Conservation (phyloP, 148 eudicot genomes). For the Dysphania ambrosioides region DNA sequence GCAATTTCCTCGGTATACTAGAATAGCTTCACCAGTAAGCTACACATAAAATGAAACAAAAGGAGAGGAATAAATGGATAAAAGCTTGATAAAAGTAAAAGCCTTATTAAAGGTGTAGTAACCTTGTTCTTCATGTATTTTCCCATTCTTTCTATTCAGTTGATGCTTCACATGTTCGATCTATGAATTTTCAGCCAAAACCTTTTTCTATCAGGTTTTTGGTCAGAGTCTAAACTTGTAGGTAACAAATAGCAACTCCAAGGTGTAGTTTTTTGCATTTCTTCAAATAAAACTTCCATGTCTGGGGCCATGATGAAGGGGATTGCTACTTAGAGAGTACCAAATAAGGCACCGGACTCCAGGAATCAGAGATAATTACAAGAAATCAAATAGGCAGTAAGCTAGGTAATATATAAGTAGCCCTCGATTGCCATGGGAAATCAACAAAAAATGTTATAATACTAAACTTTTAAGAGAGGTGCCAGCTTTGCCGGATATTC, state of each 20-base stretch:
- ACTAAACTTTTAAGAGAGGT: not conserved
- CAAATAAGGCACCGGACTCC: not conserved
- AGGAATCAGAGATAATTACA: not conserved
- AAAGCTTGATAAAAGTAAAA: not conserved
- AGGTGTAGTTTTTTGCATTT: not conserved
- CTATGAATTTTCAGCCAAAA: not conserved
- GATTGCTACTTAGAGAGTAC: not conserved
- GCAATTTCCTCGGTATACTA: conserved; percentile 90
- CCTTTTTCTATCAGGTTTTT: not conserved
- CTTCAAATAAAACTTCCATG: not conserved
- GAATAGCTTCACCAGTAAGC: conserved; percentile 89
- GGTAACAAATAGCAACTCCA: not conserved
- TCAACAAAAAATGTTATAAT: not conserved
- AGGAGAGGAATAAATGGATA: not conserved
- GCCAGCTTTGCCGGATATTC: not conserved
- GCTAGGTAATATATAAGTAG: not conserved
- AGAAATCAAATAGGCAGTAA: not conserved
- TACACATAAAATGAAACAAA: conserved; percentile 28
- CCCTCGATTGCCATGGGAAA: not conserved
- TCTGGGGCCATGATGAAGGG: not conserved
- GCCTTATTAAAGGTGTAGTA: too few species aligned
- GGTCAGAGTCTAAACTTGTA: not conserved
- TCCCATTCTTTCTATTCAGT: not conserved
- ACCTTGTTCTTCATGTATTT: too few species aligned
- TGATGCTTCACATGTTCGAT: not conserved